Base-by-base conservation (phyloP, 1,139 yeast species). In the Saccharomyces hybrid region DNA sequence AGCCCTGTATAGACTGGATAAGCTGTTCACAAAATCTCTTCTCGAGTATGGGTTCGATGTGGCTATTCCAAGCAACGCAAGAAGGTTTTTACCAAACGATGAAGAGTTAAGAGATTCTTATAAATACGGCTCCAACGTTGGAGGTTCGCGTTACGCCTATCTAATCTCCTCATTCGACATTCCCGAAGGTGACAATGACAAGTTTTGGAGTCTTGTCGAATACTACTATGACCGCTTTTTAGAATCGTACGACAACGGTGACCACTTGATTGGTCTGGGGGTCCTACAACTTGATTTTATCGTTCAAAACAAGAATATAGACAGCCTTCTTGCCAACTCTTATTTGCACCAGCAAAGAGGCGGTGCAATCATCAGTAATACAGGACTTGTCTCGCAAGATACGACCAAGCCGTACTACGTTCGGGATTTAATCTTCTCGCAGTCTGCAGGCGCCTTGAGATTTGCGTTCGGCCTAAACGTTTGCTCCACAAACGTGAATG, bases 61-160 rank as follows among this genome's bases (percentile, higher is more conserved):
- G 26, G 58, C 61, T 5, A 48, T 65, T 16, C 64, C 67, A 4
- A 61, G 60, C 47, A 60, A 62, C 51, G 52, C 60, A 4, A 52
- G 68, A 32, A 53, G 54, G 25, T 31, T 53, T 7, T 51, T 64
- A 46, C 64, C 66, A 7, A 52, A 54, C 2, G 62, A 59, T 14
- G 41, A 50, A 8, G 59, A 57, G 19, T 4, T 59, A 2, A 51
- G 51, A 13, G 59, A 58, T 3, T 46, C 55, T 29, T 62, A 59
- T 53, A 59, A 60, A 52, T 64, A 56, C 58, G 68, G 69, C 26
- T 47, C 63, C 19, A 60, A 62, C 52, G 64, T 65, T 23, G 68
- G 64, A 25, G 68, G 67, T 3, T 50, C 58, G 14, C 65, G 60
- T 55, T 60, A 61, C 55, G 55, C 63, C 13, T 61, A 58, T 51